Conservation (phyloP, 2,329 filamentous ascomycete species). For the Clarireedia hainanense region DNA sequence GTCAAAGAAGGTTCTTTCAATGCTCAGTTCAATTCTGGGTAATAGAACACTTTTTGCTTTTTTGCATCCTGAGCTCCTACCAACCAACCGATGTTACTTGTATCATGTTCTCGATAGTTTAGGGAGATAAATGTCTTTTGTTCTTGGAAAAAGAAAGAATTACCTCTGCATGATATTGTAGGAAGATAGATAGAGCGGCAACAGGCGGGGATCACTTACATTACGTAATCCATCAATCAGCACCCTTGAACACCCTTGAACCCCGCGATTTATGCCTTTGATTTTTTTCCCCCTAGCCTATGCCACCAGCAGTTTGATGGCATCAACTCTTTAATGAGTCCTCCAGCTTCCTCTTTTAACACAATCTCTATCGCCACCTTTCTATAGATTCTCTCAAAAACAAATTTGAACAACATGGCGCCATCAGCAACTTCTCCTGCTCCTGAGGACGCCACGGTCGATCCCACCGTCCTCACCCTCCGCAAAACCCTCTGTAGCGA, state of each 20-base stretch:
- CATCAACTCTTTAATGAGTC: no score
- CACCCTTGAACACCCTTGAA: no score
- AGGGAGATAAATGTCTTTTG: no score
- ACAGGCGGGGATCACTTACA: neutral
- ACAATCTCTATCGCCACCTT: no score
- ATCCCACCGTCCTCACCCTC: slow-evolving; percentile 39
- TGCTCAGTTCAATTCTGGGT: neutral
- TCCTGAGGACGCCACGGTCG: slow-evolving; percentile 10
- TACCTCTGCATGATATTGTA: no score
- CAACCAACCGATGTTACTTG: no score
- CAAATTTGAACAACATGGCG: slow-evolving; percentile 22
- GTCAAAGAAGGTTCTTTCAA: neutral
- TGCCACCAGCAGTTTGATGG: no score
- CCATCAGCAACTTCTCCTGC: slow-evolving; percentile 27
- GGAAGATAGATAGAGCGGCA: no score
- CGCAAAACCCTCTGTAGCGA: slow-evolving; percentile 76
- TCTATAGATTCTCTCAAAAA: neutral
- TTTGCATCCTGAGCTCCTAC: no score
- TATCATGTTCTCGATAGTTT: no score
- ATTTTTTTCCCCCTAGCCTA: neutral
- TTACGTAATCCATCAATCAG: neutral
- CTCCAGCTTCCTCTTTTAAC: no score
- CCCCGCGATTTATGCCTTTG: slow-evolving; percentile 1
- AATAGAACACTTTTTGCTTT: neutral
- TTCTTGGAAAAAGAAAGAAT: no score